These are phyloP conservation scores for Cylindrotheca closterium DNA, from an alignment of 108 stramenopile species.

Conservation along the genomic window DNA sequence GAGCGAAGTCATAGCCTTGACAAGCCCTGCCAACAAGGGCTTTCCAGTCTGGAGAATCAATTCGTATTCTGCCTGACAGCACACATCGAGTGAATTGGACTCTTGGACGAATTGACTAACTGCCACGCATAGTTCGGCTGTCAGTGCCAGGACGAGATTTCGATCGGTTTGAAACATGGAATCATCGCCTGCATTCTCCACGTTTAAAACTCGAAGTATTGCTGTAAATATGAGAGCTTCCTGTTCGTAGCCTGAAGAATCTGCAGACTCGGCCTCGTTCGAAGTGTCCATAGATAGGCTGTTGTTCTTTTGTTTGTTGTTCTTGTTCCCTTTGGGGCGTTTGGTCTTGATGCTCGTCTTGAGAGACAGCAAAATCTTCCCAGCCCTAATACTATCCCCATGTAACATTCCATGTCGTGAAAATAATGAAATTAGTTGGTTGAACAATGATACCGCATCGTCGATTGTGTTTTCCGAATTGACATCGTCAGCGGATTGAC, in stretches of 20 bases:
- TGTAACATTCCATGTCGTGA: slow-evolving; percentile 33
- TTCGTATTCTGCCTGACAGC: slow-evolving; percentile 33
- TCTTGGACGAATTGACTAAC: slow-evolving; percentile 16
- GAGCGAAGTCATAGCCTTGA: slow-evolving; percentile 10
- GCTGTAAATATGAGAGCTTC: slow-evolving; percentile 35
- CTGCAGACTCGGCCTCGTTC: neutral
- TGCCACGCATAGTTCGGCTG: slow-evolving; percentile 30
- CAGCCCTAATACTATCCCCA: slow-evolving; percentile 28
- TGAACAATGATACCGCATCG: slow-evolving; percentile 24
- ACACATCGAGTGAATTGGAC: slow-evolving; percentile 7
- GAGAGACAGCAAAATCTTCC: slow-evolving; percentile 18
- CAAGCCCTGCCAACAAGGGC: slow-evolving; percentile 27
- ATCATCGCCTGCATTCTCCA: neutral
- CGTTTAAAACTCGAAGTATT: slow-evolving; percentile 19
- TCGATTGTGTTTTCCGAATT: slow-evolving; percentile 11
- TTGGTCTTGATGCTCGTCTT: neutral
- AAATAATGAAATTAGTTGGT: slow-evolving; percentile 30
- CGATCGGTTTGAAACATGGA: neutral
- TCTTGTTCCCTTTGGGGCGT: slow-evolving; percentile 1
- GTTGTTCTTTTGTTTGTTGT: neutral
- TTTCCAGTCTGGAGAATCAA: slow-evolving; percentile 21
- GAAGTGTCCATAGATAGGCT: too few relatives aligned
- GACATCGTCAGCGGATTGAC: neutral
- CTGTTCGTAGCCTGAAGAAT: neutral
- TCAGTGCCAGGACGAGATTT: slow-evolving; percentile 16